Evolutionary conservation across 2,329 filamentous ascomycete species (phyloP).

Genomic region (Plenodomus tracheiphilus): DNA sequence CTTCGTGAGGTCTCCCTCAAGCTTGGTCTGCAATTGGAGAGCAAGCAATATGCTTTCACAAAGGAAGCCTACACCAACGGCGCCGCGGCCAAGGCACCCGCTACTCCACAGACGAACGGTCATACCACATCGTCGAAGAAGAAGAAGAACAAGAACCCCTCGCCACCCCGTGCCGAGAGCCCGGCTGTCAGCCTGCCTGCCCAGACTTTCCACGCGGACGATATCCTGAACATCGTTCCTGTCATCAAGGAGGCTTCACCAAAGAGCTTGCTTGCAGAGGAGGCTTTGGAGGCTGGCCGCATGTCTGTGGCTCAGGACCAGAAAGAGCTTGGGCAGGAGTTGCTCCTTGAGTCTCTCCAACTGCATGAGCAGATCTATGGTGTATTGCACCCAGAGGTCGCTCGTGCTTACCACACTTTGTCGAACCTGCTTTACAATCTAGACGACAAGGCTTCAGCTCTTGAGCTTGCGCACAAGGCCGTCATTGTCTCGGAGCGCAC

Average conservation of each 20-base stretch:
- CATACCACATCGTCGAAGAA: constrained; percentile 38
- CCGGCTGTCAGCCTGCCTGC: constrained; percentile 51
- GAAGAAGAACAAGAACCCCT: constrained; percentile 58
- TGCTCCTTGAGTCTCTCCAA: constrained; percentile 92
- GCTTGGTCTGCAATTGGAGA: constrained; percentile 83
- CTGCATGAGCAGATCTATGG: constrained; percentile 99
- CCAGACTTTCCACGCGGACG: constrained; percentile 77
- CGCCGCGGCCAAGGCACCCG: constrained; percentile 16
- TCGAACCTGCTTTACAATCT: constrained; percentile 96
- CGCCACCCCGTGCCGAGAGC: constrained; percentile 50
- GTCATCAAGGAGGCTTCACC: constrained; percentile 93
- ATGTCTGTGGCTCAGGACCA: constrained; percentile 96
- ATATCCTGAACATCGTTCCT: constrained; percentile 91
- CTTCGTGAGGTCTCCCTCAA: constrained; percentile 88
- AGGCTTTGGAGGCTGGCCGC: constrained; percentile 91
- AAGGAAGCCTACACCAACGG: constrained; percentile 34
- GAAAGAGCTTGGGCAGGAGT: constrained; percentile 92
- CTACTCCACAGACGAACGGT: constrained; percentile 44
- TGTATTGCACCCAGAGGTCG: constrained; percentile 94
- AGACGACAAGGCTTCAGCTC: constrained; percentile 95
- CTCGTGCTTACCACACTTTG: constrained; percentile 89
- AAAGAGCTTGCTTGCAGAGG: constrained; percentile 87
- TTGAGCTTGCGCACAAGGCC: constrained; percentile 94
- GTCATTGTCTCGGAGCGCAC: constrained; percentile 96
- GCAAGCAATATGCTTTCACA: constrained; percentile 74